Percentiles rank a stretch among this genome's conserved stretches.
Evolutionary conservation across 139 green algal genomes (phyloP).

Genomic region (Chlamydomonas schloesseri): DNA sequence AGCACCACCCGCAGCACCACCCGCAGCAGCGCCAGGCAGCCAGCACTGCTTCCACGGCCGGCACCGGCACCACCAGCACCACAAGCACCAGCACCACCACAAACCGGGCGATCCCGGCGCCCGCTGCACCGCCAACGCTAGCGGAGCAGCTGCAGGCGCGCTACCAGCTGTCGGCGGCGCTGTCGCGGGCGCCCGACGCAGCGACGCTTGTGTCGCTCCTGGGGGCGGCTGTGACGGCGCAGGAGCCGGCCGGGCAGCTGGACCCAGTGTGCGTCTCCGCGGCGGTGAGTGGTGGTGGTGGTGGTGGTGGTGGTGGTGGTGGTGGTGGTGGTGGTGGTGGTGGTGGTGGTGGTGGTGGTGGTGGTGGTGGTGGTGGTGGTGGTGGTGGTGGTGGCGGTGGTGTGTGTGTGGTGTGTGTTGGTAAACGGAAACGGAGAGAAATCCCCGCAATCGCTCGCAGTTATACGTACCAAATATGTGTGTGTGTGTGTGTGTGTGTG

Average conservation of each 20-base stretch:
- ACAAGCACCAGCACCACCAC: background rate
- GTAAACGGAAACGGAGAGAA: too few relatives aligned
- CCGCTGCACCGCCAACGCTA: background rate
- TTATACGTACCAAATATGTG: too few relatives aligned
- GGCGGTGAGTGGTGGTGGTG: background rate
- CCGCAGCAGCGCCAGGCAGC: background rate
- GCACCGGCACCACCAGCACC: background rate
- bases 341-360: too few relatives aligned
- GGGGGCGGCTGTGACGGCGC: background rate
- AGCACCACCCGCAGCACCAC: background rate
- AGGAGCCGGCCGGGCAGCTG: background rate
- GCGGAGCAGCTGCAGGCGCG: background rate
- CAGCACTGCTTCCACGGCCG: too few relatives aligned
- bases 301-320: too few relatives aligned
- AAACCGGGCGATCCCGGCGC: background rate
- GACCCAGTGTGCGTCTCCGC: constrained; percentile 29
- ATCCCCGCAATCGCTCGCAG: too few relatives aligned
- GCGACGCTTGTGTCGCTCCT: background rate
- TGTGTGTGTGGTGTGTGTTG: too few relatives aligned
- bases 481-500: too few relatives aligned
- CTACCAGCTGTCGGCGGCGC: constrained; percentile 9
- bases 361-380: too few relatives aligned
- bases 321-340: too few relatives aligned
- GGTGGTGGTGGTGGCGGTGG: too few relatives aligned
- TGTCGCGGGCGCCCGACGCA: background rate